phyloP scores from a whole-genome alignment of 2,329 filamentous ascomycete genomes.

The Hirsutella thompsonii region DNA sequence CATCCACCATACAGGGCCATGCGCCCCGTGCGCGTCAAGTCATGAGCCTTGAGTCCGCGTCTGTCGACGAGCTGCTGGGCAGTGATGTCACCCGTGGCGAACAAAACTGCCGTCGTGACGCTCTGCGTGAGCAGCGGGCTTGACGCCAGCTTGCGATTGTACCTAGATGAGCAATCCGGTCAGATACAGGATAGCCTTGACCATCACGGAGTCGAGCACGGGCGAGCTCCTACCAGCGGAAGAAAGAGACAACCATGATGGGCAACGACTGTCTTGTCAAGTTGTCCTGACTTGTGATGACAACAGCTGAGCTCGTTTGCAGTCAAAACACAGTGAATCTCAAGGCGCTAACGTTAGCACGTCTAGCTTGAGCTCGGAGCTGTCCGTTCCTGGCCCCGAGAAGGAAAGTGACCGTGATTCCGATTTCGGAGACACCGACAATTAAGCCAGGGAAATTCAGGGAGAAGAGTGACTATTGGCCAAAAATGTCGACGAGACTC shows the following conservation, averaged over 20 bases:
- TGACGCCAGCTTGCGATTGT: constrained; percentile 68
- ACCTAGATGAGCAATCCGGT: constrained; percentile 52
- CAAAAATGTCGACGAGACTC: no score
- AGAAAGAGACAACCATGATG: constrained; percentile 10
- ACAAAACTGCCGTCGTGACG: constrained; percentile 81
- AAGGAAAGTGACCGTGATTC: no score
- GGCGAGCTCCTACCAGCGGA: constrained; percentile 16
- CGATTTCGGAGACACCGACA: no score
- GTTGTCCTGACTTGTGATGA: not conserved
- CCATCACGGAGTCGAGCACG: no score
- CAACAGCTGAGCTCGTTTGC: not conserved
- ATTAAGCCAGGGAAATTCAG: no score
- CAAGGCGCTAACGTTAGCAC: no score
- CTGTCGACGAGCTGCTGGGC: constrained; percentile 87
- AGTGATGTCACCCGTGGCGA: constrained; percentile 80
- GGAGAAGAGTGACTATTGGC: no score
- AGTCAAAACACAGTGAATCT: no score
- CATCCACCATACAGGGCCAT: constrained; percentile 73
- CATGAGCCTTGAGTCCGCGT: constrained; percentile 64
- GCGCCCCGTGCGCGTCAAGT: constrained; percentile 56
- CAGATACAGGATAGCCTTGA: no score
- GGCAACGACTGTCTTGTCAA: not conserved
- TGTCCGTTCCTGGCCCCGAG: not conserved
- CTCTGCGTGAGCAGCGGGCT: constrained; percentile 83
- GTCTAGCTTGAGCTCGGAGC: not conserved